Evolutionary conservation across 768 basidiomycete genomes (phyloP), one percentile per base, ranked within the genome.

Genomic region (Collybiopsis confluens): DNA sequence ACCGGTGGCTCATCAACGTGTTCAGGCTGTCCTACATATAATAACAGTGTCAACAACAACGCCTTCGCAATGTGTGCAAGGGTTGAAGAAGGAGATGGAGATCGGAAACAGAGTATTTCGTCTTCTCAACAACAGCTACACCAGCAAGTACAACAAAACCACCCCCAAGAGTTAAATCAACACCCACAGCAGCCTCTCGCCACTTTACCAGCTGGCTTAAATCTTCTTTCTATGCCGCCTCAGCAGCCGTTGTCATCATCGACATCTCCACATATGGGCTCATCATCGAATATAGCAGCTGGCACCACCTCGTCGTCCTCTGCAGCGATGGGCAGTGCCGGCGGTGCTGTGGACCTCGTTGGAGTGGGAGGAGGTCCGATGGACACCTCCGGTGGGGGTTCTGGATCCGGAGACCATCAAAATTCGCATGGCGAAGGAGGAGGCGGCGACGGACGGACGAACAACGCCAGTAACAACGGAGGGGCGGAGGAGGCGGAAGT

Each of bases 21-120:
- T 69, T 82, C 87, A 59, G 97, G 97, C 42, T 99, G 97, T 68
- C 97, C 97, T 11, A 95, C 96, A 28, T 93, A 85, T 73, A 99
- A 98, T 76, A 99, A 99, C 65, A 80, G 79, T 51, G 73, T 83
- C 56, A 99, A 97, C 77, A n/a, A n/a, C n/a, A 99, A 99, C 65
- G 80, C 79, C 49, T 73, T 83, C 56, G 69, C 74, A 56, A 72
- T 76, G 43, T 70, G 73, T 52, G 68, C 73, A 54, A 69, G 73
- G 51, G 55, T 65, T 52, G 79, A 72, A 52, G 64, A 48, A 48
- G 47, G n/a, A 7, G 38, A 40, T 40, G 18, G 47, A 35, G 47
- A 48, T 48, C 71, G 38, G 73, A 74, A 62, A 65, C 72, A 18
- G 21, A 37, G 24, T 24, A 16, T 23, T 37, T 28, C 58, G 28